A percentile compares a stretch with the other conserved stretches of the same genome.
Conservation (phyloP, 768 basidiomycete species). For the Kwoniella botswanensis region DNA sequence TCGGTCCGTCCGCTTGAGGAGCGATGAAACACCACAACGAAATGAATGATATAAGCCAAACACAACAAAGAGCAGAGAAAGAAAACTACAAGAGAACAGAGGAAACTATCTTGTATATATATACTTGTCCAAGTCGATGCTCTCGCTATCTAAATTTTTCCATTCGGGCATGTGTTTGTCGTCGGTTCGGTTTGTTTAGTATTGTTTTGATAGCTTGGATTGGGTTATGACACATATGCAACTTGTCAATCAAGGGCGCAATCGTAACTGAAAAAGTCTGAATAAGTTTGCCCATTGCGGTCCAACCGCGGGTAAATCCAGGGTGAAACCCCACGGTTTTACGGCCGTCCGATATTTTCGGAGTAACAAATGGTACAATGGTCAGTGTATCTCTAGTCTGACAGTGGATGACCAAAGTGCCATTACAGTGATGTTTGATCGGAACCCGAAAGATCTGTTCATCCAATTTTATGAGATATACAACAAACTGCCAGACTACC, state of each 20-base stretch:
- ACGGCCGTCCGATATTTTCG: not conserved
- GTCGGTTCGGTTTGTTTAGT: not conserved
- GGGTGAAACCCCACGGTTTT: not conserved
- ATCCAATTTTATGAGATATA: too few relatives aligned
- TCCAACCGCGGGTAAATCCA: not conserved
- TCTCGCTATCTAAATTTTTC: not conserved
- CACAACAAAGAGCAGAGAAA: not conserved
- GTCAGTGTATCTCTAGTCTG: not conserved
- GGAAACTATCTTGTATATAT: not conserved
- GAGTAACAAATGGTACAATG: not conserved
- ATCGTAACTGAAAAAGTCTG: too few relatives aligned
- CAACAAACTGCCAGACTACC: too few relatives aligned
- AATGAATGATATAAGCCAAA: not conserved
- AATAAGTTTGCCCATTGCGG: too few relatives aligned
- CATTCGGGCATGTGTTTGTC: not conserved
- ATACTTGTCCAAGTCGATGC: not conserved
- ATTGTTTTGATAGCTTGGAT: not conserved
- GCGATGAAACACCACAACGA: too few relatives aligned
- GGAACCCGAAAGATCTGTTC: too few relatives aligned
- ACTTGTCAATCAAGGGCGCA: too few relatives aligned
- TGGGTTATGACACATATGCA: too few relatives aligned
- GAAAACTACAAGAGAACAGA: not conserved
- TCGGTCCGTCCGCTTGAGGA: too few relatives aligned
- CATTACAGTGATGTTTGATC: too few relatives aligned
- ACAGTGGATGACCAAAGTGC: too few relatives aligned